These are phyloP conservation scores for Mycena crocata DNA, from an alignment of 768 basidiomycete genomes.

Conservation along the genomic window DNA sequence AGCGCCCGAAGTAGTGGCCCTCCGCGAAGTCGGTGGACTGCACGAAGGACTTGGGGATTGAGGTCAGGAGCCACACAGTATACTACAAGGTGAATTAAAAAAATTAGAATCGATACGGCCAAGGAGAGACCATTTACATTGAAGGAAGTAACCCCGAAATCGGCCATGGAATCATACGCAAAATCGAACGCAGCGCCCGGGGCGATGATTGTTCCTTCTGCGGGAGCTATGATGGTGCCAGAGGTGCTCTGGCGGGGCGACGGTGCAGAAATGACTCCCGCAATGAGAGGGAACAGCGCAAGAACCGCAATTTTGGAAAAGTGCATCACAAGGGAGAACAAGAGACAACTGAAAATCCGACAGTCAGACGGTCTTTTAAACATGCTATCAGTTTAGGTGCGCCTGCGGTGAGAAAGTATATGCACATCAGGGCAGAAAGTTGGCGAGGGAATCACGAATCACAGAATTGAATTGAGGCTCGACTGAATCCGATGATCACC, in stretches of 20 bases:
- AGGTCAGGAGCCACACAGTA: conserved; percentile 55
- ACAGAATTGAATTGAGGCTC: background rate
- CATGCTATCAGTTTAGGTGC: background rate
- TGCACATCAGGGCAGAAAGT: background rate
- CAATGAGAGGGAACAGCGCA: conserved; percentile 19
- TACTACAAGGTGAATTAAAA: conserved; percentile 34
- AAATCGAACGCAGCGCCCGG: conserved; percentile 58
- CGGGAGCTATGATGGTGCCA: conserved; percentile 38
- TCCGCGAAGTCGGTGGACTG: conserved; percentile 46
- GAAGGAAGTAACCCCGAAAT: conserved; percentile 57
- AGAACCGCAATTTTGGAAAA: conserved; percentile 24
- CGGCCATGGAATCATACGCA: conserved; percentile 49
- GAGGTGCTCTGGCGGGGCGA: conserved; percentile 23
- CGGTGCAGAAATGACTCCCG: conserved; percentile 9
- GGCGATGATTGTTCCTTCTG: conserved; percentile 46
- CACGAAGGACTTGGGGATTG: conserved; percentile 38
- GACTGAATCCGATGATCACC: background rate
- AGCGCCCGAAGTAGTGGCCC: conserved; percentile 59
- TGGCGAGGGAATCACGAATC: background rate
- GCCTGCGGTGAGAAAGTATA: background rate
- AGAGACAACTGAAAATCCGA: background rate
- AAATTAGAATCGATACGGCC: background rate
- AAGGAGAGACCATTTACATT: conserved; percentile 25
- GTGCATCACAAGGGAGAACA: conserved; percentile 10
- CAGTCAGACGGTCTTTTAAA: background rate